phyloP scores from a whole-genome alignment of 441 rosid genomes.

The Adansonia rubrostipa region DNA sequence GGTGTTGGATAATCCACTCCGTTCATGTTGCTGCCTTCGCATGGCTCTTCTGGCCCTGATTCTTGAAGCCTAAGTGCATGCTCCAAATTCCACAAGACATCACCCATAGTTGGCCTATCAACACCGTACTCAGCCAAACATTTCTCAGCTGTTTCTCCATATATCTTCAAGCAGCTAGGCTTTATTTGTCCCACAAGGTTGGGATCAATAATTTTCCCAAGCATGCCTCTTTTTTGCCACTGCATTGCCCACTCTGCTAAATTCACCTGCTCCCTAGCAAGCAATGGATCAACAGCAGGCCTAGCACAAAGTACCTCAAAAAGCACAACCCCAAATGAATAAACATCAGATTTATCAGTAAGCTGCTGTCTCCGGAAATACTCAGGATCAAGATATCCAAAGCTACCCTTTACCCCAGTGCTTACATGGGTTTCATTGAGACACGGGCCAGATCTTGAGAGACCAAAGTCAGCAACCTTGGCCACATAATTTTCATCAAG shows the following conservation, averaged over 20 bases:
- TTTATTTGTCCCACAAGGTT: conserved; percentile 64
- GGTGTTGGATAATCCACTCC: conserved; percentile 25
- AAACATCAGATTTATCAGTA: conserved; percentile 89
- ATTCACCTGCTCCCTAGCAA: conserved; percentile 81
- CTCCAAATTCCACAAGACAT: conserved; percentile 90
- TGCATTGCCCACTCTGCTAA: conserved; percentile 93
- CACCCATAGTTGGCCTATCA: conserved; percentile 89
- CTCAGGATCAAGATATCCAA: conserved; percentile 94
- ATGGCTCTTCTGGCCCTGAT: conserved; percentile 49
- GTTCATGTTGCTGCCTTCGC: conserved; percentile 32
- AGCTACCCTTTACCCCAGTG: conserved; percentile 91
- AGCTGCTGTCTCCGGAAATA: conserved; percentile 89
- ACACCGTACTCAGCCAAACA: conserved; percentile 92
- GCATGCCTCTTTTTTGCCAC: conserved; percentile 86
- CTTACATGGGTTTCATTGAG: conserved; percentile 86
- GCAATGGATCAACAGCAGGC: conserved; percentile 87
- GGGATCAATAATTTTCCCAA: conserved; percentile 65
- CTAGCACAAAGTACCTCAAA: conserved; percentile 87
- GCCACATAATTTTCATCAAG: conserved; percentile 69
- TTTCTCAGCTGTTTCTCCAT: conserved; percentile 90
- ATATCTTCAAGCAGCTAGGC: conserved; percentile 67
- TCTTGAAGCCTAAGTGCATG: conserved; percentile 73
- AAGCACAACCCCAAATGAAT: conserved; percentile 83
- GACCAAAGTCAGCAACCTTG: conserved; percentile 96
- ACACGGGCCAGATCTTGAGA: conserved; percentile 88